Evolutionary conservation across 2,329 filamentous ascomycete species (phyloP).

Genomic region (Penicillium fuscoglaucum): DNA sequence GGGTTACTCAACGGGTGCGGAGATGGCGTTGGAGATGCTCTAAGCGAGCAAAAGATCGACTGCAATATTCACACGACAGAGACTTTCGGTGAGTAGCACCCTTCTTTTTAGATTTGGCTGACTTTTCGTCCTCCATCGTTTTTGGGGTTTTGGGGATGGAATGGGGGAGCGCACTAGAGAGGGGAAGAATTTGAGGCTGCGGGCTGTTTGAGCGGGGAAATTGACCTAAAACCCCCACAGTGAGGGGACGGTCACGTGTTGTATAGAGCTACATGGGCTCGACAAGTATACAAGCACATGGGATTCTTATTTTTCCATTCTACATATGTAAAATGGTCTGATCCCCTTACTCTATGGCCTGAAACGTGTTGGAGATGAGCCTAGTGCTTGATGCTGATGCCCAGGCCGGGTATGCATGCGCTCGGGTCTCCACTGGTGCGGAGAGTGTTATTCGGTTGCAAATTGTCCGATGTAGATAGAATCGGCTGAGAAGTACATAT

Average conservation of each 20-base stretch:
- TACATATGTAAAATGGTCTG: neutral
- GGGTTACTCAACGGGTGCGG: slow-evolving; percentile 51
- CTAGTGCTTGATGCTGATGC: neutral
- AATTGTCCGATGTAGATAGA: neutral
- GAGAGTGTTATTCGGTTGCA: slow-evolving; percentile 2
- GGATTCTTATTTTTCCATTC: neutral
- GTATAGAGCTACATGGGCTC: neutral
- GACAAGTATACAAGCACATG: neutral
- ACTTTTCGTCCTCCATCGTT: slow-evolving; percentile 44
- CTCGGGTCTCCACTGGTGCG: slow-evolving; percentile 11
- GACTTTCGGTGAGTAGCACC: slow-evolving; percentile 46
- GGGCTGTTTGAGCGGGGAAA: slow-evolving; percentile 37
- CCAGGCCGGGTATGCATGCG: slow-evolving; percentile 7
- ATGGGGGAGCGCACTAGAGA: slow-evolving; percentile 22
- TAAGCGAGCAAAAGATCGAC: slow-evolving; percentile 49
- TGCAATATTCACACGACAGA: slow-evolving; percentile 51
- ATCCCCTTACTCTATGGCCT: neutral
- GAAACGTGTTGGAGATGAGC: neutral
- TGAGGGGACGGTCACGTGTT: slow-evolving; percentile 29
- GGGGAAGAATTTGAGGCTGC: slow-evolving; percentile 29
- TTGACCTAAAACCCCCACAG: slow-evolving; percentile 24
- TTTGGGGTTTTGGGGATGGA: slow-evolving; percentile 21
- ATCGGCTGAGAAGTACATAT: neutral
- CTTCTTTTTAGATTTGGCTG: slow-evolving; percentile 44
- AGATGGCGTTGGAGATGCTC: slow-evolving; percentile 55